Percentiles rank a stretch among this genome's conserved stretches.
phyloP scores from a whole-genome alignment of 768 basidiomycete species.

The Zangia roseola region DNA sequence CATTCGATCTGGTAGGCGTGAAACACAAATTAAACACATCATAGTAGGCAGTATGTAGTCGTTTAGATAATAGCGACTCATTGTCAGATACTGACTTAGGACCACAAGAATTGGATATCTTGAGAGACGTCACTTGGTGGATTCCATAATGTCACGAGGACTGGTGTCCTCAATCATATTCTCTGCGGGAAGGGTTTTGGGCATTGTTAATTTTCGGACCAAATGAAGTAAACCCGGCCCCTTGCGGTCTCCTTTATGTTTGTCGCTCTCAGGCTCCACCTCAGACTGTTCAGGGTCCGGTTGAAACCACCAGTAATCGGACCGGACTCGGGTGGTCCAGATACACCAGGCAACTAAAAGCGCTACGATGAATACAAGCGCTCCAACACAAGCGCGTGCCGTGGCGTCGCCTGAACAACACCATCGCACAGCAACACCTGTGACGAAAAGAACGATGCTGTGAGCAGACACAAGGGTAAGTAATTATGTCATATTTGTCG shows the following conservation, averaged over 20 bases:
- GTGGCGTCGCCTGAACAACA: slow-evolving; percentile 1
- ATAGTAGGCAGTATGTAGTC: no score
- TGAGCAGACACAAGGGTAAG: neutral
- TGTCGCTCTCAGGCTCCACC: neutral
- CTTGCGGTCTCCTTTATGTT: neutral
- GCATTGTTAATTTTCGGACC: no score
- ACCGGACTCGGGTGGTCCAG: slow-evolving; percentile 23
- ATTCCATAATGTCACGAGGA: no score
- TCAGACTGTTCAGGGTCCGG: slow-evolving; percentile 8
- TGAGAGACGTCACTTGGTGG: no score
- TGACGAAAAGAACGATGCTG: slow-evolving; percentile 31
- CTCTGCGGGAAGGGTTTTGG: no score
- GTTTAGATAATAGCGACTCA: no score
- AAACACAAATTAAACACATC: no score
- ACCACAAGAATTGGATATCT: no score
- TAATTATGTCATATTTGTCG: neutral
- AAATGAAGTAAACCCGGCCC: no score
- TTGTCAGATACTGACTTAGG: no score
- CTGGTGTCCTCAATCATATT: no score
- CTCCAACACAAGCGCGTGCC: slow-evolving; percentile 29
- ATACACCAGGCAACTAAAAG: slow-evolving; percentile 46
- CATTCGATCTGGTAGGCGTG: no score
- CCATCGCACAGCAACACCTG: slow-evolving; percentile 29
- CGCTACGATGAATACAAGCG: slow-evolving; percentile 26
- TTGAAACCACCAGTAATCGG: slow-evolving; percentile 27